phyloP scores from a whole-genome alignment of 2,329 filamentous ascomycete species.

The Ceratocystis lukuohia region DNA sequence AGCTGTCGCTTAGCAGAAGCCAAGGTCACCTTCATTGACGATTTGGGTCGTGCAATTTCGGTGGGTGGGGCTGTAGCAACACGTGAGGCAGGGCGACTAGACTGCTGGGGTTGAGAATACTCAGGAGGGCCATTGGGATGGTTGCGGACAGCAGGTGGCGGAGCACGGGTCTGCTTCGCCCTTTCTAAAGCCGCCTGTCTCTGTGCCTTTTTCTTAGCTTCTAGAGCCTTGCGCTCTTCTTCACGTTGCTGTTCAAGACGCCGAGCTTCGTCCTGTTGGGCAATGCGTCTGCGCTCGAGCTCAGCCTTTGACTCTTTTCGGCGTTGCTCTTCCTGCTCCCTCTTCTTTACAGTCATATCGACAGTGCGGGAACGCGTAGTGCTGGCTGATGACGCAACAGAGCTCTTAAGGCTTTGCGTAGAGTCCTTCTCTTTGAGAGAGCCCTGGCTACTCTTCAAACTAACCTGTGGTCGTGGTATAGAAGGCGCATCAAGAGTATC shows the following conservation, averaged over 20 bases:
- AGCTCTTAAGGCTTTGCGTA: constrained; percentile 49
- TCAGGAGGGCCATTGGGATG: constrained; percentile 41
- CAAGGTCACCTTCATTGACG: constrained; percentile 41
- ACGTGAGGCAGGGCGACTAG: constrained; percentile 40
- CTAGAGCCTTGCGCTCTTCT: constrained; percentile 47
- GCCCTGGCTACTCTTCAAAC: constrained; percentile 53
- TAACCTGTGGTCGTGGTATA: constrained; percentile 33
- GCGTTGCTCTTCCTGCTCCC: constrained; percentile 74
- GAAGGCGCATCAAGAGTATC: constrained; percentile 34
- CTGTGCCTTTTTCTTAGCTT: constrained; percentile 53
- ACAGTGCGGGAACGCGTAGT: constrained; percentile 51
- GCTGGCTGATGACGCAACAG: constrained; percentile 40
- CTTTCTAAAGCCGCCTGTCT: constrained; percentile 50
- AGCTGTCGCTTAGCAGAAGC: constrained; percentile 58
- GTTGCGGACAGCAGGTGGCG: constrained; percentile 44
- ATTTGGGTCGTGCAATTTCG: constrained; percentile 28
- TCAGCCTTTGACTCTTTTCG: constrained; percentile 71
- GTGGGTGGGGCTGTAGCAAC: constrained; percentile 37
- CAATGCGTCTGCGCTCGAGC: constrained; percentile 60
- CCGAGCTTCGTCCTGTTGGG: constrained; percentile 47
- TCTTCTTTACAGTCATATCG: constrained; percentile 65
- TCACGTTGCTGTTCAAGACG: constrained; percentile 46
- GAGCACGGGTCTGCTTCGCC: constrained; percentile 50
- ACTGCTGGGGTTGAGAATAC: constrained; percentile 27
- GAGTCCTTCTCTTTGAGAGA: constrained; percentile 47